Evolutionary conservation across 192 early-diverging fungal genomes (phyloP).

Genomic region (Backusella luteola): DNA sequence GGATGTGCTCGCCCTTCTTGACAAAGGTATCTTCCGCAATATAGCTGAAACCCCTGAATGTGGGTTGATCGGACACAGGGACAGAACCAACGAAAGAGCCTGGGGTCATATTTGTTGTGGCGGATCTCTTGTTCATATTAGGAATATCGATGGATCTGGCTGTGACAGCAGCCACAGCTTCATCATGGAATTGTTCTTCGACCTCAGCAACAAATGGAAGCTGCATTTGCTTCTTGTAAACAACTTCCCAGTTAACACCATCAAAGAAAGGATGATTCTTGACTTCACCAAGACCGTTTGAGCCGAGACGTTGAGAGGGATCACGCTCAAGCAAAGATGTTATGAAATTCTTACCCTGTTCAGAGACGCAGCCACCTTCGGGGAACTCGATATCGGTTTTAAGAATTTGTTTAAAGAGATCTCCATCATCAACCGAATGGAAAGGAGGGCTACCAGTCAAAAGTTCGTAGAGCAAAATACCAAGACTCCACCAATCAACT

Average conservation of each 20-base stretch:
- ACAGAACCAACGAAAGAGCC: not conserved
- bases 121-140: not conserved
- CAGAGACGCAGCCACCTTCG: constrained; percentile 50
- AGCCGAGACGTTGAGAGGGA: constrained; percentile 57
- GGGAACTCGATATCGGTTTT: constrained; percentile 51
- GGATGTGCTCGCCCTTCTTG: not conserved
- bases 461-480: constrained; percentile 76
- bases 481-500: constrained; percentile 85
- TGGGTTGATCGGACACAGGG: not conserved
- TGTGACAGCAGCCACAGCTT: not conserved
- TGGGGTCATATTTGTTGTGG: not conserved
- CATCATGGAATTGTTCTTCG: not conserved
- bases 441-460: constrained; percentile 72
- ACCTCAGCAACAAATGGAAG: constrained; percentile 32
- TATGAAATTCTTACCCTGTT: constrained; percentile 70
- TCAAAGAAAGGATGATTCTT: constrained; percentile 73
- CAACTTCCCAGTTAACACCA: constrained; percentile 62
- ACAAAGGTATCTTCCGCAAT: not conserved
- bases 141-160: not conserved
- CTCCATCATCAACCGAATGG: constrained; percentile 58
- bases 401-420: constrained; percentile 74
- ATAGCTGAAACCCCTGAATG: not conserved
- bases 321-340: constrained; percentile 58
- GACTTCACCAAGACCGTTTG: constrained; percentile 62
- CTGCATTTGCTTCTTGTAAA: constrained; percentile 59